Percentiles rank a stretch among this genome's conserved stretches.
Evolutionary conservation across 2,329 filamentous ascomycete species (phyloP).

Genomic region (Trichoderma gracile): DNA sequence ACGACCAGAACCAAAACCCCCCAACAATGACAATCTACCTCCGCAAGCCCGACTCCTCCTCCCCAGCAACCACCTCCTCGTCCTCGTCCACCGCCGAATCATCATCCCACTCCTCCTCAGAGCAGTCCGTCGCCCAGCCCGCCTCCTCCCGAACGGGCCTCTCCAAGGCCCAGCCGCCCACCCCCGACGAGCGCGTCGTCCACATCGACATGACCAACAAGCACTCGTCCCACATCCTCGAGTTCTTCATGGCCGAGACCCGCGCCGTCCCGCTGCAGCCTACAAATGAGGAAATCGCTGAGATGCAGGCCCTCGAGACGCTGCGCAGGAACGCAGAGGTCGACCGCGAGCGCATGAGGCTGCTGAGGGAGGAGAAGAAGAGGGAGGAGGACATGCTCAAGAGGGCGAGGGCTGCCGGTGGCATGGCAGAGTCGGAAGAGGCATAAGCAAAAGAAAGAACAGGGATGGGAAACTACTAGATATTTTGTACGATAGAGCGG

Average conservation of each 20-base stretch:
- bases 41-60: slow-evolving; percentile 37
- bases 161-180: slow-evolving; percentile 51
- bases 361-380: slow-evolving; percentile 58
- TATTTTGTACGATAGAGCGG: slow-evolving; percentile 35
- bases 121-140: slow-evolving; percentile 45
- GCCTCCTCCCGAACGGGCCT: slow-evolving; percentile 50
- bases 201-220: slow-evolving; percentile 65
- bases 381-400: slow-evolving; percentile 58
- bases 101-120: too few species aligned
- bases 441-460: slow-evolving; percentile 27
- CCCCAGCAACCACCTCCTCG: slow-evolving; percentile 32
- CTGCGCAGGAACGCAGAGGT: slow-evolving; percentile 51
- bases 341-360: slow-evolving; percentile 56
- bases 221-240: slow-evolving; percentile 62
- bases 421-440: slow-evolving; percentile 40
- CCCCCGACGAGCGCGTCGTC: slow-evolving; percentile 51
- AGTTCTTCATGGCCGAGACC: slow-evolving; percentile 62
- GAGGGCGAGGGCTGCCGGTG: slow-evolving; percentile 44
- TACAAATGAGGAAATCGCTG: slow-evolving; percentile 59
- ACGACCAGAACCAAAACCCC: slow-evolving; percentile 53
- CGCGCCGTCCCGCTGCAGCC: slow-evolving; percentile 59
- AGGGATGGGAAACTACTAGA: not conserved
- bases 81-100: slow-evolving; percentile 37
- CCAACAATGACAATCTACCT: slow-evolving; percentile 69
- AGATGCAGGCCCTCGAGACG: slow-evolving; percentile 60